Conservation (phyloP, 441 rosid species). For the Erysimum pusillum region DNA sequence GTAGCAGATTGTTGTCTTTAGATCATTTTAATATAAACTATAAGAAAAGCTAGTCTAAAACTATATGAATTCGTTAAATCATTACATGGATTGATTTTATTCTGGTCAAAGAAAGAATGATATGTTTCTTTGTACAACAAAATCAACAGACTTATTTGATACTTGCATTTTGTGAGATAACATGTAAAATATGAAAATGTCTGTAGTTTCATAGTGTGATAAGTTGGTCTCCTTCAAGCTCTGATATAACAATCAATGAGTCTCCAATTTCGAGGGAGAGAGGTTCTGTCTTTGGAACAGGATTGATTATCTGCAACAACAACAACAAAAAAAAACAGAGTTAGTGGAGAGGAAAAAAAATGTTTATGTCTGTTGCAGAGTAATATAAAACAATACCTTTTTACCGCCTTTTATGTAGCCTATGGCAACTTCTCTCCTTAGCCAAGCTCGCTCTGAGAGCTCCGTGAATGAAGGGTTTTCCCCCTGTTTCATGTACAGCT, state of each 20-base stretch:
- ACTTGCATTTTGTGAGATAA: slow-evolving; percentile 24
- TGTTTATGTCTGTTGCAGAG: slow-evolving; percentile 14
- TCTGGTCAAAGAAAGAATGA: slow-evolving; percentile 11
- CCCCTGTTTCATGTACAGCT: slow-evolving; percentile 84
- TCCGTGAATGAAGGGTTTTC: slow-evolving; percentile 90
- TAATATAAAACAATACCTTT: slow-evolving; percentile 58
- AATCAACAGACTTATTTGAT: slow-evolving; percentile 27
- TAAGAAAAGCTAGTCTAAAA: too few relatives aligned
- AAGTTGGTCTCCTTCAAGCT: slow-evolving; percentile 67
- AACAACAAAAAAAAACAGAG: slow-evolving; percentile 2
- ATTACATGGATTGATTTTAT: not conserved
- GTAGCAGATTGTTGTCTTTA: not conserved
- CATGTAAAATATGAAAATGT: slow-evolving; percentile 1
- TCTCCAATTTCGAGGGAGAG: slow-evolving; percentile 66
- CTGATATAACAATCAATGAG: slow-evolving; percentile 88
- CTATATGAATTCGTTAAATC: too few relatives aligned
- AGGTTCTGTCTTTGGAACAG: slow-evolving; percentile 75
- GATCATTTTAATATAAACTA: too few relatives aligned
- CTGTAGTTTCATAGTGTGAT: slow-evolving; percentile 20
- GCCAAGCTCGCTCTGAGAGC: slow-evolving; percentile 83
- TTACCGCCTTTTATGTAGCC: slow-evolving; percentile 83
- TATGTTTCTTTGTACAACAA: slow-evolving; percentile 30
- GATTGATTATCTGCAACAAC: slow-evolving; percentile 82
- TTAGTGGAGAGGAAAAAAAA: not conserved
- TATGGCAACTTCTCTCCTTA: slow-evolving; percentile 92